Conservation (phyloP, 2,329 filamentous ascomycete genomes). For the Aspergillus ustus region DNA sequence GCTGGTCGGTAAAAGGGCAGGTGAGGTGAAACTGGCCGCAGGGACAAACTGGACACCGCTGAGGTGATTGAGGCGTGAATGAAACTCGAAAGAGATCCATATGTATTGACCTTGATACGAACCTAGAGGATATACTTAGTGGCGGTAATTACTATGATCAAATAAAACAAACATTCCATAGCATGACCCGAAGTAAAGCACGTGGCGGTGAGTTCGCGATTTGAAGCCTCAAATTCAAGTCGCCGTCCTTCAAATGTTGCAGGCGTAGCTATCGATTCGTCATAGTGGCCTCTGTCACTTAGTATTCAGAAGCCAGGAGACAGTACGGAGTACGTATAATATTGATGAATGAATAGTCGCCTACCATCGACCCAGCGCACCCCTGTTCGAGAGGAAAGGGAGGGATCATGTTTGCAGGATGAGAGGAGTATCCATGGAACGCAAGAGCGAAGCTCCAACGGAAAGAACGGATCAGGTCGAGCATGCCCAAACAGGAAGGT, state of each 20-base stretch:
- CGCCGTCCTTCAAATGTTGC: not conserved
- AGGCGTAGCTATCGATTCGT: not conserved
- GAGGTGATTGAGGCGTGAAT: not conserved
- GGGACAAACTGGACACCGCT: conserved; percentile 5
- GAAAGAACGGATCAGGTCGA: not conserved
- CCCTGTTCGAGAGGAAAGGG: not conserved
- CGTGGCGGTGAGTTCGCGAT: not conserved
- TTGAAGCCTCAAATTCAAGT: not conserved
- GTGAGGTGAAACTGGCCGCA: not conserved
- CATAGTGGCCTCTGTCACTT: not conserved
- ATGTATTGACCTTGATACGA: not conserved
- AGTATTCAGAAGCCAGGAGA: not conserved
- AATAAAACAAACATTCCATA: not conserved
- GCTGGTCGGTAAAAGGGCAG: conserved; percentile 25
- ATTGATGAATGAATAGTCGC: not conserved
- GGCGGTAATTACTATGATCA: too few species aligned
- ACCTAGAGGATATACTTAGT: not conserved
- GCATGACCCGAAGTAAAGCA: not conserved
- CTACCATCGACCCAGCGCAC: not conserved
- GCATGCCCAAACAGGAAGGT: not conserved
- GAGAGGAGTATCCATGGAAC: not conserved
- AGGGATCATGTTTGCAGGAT: not conserved
- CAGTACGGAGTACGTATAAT: too few species aligned
- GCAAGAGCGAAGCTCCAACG: not conserved
- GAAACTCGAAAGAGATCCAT: not conserved